Evolutionary conservation across 2,329 filamentous ascomycete species (phyloP).

Genomic region (Fusarium sp.): DNA sequence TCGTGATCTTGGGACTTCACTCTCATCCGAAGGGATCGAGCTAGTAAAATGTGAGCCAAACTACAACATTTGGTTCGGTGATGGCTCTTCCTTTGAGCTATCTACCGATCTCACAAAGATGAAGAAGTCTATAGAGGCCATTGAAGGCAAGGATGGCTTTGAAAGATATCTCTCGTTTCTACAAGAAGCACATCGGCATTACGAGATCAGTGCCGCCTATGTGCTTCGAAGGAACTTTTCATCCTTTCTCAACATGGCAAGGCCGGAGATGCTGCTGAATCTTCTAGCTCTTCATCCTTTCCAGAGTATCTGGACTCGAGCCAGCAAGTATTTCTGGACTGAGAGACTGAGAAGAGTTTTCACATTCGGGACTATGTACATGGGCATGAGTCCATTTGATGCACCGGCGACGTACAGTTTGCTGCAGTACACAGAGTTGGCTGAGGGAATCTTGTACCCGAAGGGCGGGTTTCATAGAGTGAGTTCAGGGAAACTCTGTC

Average conservation of each 20-base stretch:
- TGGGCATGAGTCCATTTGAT: conserved; percentile 84
- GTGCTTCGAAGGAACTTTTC: conserved; percentile 77
- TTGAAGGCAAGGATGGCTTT: conserved; percentile 79
- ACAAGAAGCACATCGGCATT: conserved; percentile 75
- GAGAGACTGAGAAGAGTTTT: conserved; percentile 78
- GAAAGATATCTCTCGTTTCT: conserved; percentile 76
- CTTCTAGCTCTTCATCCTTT: conserved; percentile 75
- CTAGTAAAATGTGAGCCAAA: conserved; percentile 80
- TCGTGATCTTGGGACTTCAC: conserved; percentile 73
- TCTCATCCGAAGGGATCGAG: conserved; percentile 74
- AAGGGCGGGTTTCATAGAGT: conserved; percentile 74
- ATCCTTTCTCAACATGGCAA: conserved; percentile 66
- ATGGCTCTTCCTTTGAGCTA: conserved; percentile 72
- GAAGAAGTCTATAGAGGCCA: conserved; percentile 78
- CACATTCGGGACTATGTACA: conserved; percentile 85
- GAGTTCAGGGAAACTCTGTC: not conserved
- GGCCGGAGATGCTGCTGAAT: conserved; percentile 68
- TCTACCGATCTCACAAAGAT: conserved; percentile 77
- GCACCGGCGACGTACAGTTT: conserved; percentile 80
- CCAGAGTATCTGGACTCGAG: conserved; percentile 75
- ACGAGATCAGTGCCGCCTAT: conserved; percentile 74
- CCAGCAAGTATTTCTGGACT: conserved; percentile 75
- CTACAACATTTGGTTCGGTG: conserved; percentile 80
- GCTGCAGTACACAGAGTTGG: conserved; percentile 78
- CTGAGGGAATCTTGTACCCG: conserved; percentile 83